These are phyloP conservation scores for Ogataea saltuana DNA, from an alignment of 805 yeast species.

Conservation along the genomic window DNA sequence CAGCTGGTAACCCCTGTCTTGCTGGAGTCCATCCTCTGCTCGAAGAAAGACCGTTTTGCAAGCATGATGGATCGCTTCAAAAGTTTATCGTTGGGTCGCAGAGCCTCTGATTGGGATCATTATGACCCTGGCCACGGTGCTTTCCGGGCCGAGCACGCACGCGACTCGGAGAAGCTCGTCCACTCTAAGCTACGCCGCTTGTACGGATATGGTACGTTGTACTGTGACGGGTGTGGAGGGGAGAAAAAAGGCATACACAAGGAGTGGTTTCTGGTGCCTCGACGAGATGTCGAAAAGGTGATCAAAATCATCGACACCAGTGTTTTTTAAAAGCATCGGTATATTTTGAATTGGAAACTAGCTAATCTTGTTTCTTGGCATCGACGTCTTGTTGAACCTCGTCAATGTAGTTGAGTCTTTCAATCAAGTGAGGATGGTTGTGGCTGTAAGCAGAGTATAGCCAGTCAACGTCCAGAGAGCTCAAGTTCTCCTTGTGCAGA, in stretches of 20 bases:
- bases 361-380: conserved; percentile 24
- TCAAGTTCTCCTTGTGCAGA: conserved; percentile 76
- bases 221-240: conserved; percentile 46
- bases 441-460: conserved; percentile 84
- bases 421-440: conserved; percentile 90
- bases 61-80: conserved; percentile 16
- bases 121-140: conserved; percentile 35
- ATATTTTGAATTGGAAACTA: neutral
- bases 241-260: conserved; percentile 37
- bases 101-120: conserved; percentile 11
- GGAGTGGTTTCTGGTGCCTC: conserved; percentile 60
- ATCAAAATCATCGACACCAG: conserved; percentile 37
- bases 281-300: conserved; percentile 37
- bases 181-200: conserved; percentile 39
- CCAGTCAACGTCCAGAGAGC: conserved; percentile 88
- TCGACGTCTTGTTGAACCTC: conserved; percentile 23
- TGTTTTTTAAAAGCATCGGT: conserved; percentile 5
- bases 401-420: conserved; percentile 79
- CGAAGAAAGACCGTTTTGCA: conserved; percentile 20
- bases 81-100: conserved; percentile 5
- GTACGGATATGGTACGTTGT: conserved; percentile 51
- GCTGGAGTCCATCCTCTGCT: conserved; percentile 19
- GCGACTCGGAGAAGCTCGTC: conserved; percentile 42
- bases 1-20: conserved; percentile 39
- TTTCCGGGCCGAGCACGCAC: conserved; percentile 37